These are phyloP conservation scores for Alternaria tenuissima DNA, from an alignment of 2,329 filamentous ascomycete species.

Conservation along the genomic window DNA sequence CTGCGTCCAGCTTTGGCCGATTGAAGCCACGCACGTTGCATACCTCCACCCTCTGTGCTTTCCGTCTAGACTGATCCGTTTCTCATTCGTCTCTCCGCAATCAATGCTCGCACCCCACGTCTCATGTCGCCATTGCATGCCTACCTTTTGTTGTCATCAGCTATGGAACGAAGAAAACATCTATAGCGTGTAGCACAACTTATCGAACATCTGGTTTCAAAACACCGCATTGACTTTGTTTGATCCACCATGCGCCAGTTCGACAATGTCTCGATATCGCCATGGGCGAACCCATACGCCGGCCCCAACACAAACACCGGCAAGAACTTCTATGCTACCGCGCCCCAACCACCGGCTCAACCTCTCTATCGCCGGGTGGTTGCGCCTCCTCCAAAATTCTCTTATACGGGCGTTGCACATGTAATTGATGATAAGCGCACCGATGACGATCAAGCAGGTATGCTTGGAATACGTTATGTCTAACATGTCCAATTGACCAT, in stretches of 20 bases:
- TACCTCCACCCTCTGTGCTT: conserved; percentile 36
- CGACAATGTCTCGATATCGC: conserved; percentile 43
- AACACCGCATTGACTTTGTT: conserved; percentile 25
- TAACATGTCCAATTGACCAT: conserved; percentile 26
- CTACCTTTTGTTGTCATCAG: conserved; percentile 37
- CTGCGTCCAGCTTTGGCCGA: conserved; percentile 33
- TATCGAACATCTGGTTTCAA: conserved; percentile 32
- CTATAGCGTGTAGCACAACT: conserved; percentile 45
- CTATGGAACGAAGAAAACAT: conserved; percentile 42
- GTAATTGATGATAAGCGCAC: conserved; percentile 26
- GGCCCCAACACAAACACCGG: conserved; percentile 18
- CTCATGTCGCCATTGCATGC: conserved; percentile 45
- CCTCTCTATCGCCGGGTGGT: conserved; percentile 37
- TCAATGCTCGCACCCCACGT: conserved; percentile 46
- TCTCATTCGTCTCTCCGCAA: conserved; percentile 49
- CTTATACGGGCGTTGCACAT: conserved; percentile 35
- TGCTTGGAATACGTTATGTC: conserved; percentile 11
- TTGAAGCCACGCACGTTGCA: conserved; percentile 42
- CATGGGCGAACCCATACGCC: conserved; percentile 45
- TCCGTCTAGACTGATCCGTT: conserved; percentile 32
- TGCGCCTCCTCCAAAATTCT: conserved; percentile 31
- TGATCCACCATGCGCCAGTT: conserved; percentile 44
- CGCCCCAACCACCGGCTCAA: conserved; percentile 23
- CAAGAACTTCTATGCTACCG: conserved; percentile 25
- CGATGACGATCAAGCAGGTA: conserved; percentile 28